Conservation (phyloP, 345 rosid genomes). For the Pseudoturritis turrita region DNA sequence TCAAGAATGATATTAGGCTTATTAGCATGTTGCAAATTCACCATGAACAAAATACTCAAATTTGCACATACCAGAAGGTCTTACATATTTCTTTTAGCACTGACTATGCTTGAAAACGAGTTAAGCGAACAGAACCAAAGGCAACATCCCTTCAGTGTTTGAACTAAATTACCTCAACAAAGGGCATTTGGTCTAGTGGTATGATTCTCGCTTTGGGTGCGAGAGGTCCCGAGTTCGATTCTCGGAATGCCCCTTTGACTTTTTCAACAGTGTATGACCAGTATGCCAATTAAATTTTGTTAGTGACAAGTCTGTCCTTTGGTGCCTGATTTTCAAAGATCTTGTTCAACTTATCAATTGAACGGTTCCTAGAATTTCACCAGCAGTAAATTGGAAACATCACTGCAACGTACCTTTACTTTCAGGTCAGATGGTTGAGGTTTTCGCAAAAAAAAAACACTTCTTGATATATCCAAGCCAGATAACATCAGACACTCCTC, state of each 20-base stretch:
- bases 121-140: not conserved
- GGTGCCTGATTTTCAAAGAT: not conserved
- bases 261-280: not conserved
- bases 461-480: not conserved
- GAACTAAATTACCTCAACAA: not conserved
- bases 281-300: not conserved
- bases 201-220: constrained; percentile 86
- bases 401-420: not conserved
- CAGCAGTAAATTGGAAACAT: not conserved
- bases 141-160: not conserved
- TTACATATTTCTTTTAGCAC: not conserved
- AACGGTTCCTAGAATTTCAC: not conserved
- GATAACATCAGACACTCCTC: not conserved
- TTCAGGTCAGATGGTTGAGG: constrained; percentile 30
- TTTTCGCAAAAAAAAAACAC: not conserved
- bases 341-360: not conserved
- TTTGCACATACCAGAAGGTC: not conserved
- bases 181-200: constrained; percentile 82
- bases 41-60: too few species aligned
- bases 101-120: not conserved
- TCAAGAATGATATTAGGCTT: not conserved
- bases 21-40: too few species aligned
- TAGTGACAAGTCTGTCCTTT: not conserved
- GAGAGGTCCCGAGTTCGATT: constrained; percentile 90
- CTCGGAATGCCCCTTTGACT: constrained; percentile 43